Percentiles rank a stretch among this genome's conserved stretches.
These are phyloP conservation scores for Sodiomyces alkalinus DNA, from an alignment of 2,329 filamentous ascomycete species.

Conservation along the genomic window DNA sequence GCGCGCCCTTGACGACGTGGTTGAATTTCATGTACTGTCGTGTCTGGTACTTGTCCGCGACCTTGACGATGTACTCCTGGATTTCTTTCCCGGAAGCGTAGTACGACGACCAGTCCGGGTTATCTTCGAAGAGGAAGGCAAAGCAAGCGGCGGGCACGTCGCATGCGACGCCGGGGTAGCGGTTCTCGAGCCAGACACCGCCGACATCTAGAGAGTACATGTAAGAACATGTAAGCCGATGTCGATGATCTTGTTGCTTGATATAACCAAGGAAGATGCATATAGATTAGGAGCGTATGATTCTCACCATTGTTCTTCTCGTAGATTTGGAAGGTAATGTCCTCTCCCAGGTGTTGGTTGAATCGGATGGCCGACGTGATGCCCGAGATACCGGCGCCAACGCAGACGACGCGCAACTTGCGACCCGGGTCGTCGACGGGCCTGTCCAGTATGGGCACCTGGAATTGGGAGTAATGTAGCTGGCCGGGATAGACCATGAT, in stretches of 20 bases:
- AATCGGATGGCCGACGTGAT: background rate
- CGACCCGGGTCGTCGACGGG: too few relatives aligned
- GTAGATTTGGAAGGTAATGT: slow-evolving; percentile 11
- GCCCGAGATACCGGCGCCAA: slow-evolving; percentile 12
- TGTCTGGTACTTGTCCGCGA: slow-evolving; percentile 26
- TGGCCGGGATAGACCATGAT: too few relatives aligned
- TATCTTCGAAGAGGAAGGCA: slow-evolving; percentile 38
- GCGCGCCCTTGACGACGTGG: slow-evolving; percentile 8
- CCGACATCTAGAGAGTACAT: too few relatives aligned
- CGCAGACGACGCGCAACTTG: slow-evolving; percentile 13
- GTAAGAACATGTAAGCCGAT: too few relatives aligned
- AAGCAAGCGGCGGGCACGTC: slow-evolving; percentile 12
- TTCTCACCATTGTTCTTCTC: slow-evolving; percentile 15
- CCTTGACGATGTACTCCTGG: slow-evolving; percentile 34
- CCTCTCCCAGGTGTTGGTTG: too few relatives aligned
- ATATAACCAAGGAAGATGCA: too few relatives aligned
- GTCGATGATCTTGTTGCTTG: too few relatives aligned
- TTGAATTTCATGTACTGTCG: slow-evolving; percentile 9
- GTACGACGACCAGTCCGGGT: slow-evolving; percentile 41
- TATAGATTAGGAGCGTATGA: too few relatives aligned
- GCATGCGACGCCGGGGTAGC: slow-evolving; percentile 14
- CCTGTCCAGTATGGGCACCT: too few relatives aligned
- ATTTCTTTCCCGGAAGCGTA: slow-evolving; percentile 44
- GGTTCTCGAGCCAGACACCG: slow-evolving; percentile 19
- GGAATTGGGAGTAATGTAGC: too few relatives aligned